Evolutionary conservation across 345 rosid genomes (phyloP).

Genomic region (Pugionium cornutum): DNA sequence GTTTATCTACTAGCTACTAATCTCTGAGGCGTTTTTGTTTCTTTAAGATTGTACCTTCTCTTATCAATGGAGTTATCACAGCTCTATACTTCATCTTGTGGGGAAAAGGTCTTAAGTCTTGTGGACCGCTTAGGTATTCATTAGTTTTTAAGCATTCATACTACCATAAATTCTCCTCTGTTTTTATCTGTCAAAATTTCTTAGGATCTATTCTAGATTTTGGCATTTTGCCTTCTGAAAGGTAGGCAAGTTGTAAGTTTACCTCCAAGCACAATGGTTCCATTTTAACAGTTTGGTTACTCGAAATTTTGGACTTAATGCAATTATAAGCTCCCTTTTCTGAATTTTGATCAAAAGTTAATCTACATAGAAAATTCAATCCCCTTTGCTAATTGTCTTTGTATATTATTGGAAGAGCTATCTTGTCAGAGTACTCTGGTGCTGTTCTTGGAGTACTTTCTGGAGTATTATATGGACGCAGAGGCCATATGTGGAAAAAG

Average conservation of each 20-base stretch:
- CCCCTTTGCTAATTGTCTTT: constrained; percentile 4
- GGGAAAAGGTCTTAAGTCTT: constrained; percentile 89
- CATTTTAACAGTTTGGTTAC: not conserved
- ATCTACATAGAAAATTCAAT: not conserved
- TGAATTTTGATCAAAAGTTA: not conserved
- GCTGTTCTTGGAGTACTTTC: constrained; percentile 97
- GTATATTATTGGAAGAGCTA: constrained; percentile 53
- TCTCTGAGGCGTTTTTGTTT: constrained; percentile 23
- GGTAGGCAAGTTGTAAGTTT: constrained; percentile 7
- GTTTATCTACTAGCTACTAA: not conserved
- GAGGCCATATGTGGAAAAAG: constrained; percentile 83
- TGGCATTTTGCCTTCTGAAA: not conserved
- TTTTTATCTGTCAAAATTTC: not conserved
- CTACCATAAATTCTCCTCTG: not conserved
- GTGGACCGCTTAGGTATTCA: constrained; percentile 90
- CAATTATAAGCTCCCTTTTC: not conserved
- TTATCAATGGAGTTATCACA: constrained; percentile 88
- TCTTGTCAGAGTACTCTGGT: constrained; percentile 96
- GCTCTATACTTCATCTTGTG: constrained; percentile 90
- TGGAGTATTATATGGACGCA: constrained; percentile 80
- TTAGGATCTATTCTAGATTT: constrained; percentile 13
- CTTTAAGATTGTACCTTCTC: constrained; percentile 85
- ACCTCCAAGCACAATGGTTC: not conserved
- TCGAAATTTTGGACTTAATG: not conserved
- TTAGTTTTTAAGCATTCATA: constrained; percentile 19